Evolutionary conservation across 768 basidiomycete species (phyloP).

Genomic region (Lentinula sp.): DNA sequence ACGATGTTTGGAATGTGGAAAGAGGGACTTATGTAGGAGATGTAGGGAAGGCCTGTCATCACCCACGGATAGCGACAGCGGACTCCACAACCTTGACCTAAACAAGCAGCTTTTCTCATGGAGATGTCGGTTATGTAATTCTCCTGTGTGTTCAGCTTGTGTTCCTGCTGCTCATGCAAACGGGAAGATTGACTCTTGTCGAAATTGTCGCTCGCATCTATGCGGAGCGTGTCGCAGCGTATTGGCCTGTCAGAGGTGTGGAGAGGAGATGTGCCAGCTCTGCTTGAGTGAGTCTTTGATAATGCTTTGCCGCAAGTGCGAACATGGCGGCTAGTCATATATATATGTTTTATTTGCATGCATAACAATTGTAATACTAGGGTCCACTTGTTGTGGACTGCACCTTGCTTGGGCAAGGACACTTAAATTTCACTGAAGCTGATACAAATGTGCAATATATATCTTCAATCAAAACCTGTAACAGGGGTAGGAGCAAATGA

Average conservation of each 20-base stretch:
- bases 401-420: no score
- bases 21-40: background rate
- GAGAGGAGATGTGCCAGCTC: slow-evolving; percentile 6
- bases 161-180: background rate
- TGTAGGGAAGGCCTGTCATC: background rate
- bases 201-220: background rate
- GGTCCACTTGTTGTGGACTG: no score
- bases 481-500: no score
- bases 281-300: background rate
- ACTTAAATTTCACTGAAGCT: no score
- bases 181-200: background rate
- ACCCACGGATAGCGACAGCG: background rate
- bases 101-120: background rate
- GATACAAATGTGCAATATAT: no score
- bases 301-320: slow-evolving; percentile 4
- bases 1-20: slow-evolving; percentile 4
- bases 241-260: slow-evolving; percentile 2
- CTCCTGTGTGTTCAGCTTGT: background rate
- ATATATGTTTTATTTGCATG: no score
- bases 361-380: no score
- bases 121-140: slow-evolving; percentile 3
- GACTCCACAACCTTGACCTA: background rate
- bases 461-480: no score
- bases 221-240: slow-evolving; percentile 2
- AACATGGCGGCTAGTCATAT: background rate